These are phyloP conservation scores for Anthracocystis panici-leucophaei DNA, from an alignment of 1,284 basidiomycete genomes.

Conservation along the genomic window DNA sequence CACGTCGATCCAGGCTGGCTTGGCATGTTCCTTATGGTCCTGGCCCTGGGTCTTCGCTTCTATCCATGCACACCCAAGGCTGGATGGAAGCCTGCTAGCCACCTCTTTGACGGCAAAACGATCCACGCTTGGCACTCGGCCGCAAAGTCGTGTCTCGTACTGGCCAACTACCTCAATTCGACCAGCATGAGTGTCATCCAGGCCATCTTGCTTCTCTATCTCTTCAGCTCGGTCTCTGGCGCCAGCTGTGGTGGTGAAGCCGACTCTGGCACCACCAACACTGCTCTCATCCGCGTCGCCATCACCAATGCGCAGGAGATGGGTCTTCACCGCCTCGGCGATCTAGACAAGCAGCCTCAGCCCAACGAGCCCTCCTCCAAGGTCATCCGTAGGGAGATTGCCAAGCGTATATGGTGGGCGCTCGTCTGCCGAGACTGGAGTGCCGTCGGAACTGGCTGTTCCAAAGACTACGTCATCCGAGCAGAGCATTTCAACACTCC, in stretches of 20 bases:
- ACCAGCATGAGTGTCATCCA: conserved; percentile 61
- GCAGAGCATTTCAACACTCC: conserved; percentile 66
- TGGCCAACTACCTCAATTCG: conserved; percentile 59
- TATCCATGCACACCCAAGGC: conserved; percentile 57
- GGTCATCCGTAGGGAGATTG: conserved; percentile 60
- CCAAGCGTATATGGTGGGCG: conserved; percentile 66
- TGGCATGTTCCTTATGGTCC: conserved; percentile 56
- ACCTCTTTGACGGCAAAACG: conserved; percentile 63
- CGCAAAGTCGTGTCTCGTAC: conserved; percentile 57
- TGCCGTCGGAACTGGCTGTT: conserved; percentile 36
- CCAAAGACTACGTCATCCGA: conserved; percentile 56
- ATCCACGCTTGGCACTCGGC: conserved; percentile 63
- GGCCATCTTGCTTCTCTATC: conserved; percentile 55
- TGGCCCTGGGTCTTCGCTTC: conserved; percentile 63
- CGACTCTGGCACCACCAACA: conserved; percentile 36
- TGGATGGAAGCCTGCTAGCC: conserved; percentile 42
- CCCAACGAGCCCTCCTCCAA: conserved; percentile 50
- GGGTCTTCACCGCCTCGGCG: conserved; percentile 64
- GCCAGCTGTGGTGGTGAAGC: conserved; percentile 31
- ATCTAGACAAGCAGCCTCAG: conserved; percentile 53
- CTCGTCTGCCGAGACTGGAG: conserved; percentile 64
- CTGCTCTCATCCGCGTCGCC: conserved; percentile 53
- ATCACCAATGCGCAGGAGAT: conserved; percentile 66
- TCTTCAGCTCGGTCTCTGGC: conserved; percentile 43
- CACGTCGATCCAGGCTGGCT: conserved; percentile 65